These are phyloP conservation scores for Carallia brachiata DNA, from an alignment of 345 rosid genomes.

Conservation along the genomic window DNA sequence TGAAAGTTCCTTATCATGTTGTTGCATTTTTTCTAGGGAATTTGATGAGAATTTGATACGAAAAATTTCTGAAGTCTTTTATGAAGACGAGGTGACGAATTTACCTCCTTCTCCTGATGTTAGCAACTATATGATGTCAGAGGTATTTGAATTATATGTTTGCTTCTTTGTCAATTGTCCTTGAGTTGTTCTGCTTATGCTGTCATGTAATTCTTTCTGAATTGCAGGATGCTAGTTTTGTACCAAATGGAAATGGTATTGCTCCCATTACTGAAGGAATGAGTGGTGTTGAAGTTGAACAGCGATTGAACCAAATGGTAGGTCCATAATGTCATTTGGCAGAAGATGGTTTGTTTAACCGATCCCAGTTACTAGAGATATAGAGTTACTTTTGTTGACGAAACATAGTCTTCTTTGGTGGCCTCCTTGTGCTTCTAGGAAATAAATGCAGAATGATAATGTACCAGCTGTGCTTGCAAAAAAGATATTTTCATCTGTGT, in stretches of 20 bases:
- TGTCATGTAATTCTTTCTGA: conserved; percentile 23
- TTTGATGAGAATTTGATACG: conserved; percentile 86
- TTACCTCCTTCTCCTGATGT: conserved; percentile 90
- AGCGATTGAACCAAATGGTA: conserved; percentile 59
- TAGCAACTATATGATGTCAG: conserved; percentile 84
- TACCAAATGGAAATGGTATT: conserved; percentile 56
- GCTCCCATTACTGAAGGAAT: conserved; percentile 74
- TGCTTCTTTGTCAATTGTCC: conserved; percentile 9
- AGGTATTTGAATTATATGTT: conserved; percentile 50
- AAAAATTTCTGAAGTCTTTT: conserved; percentile 68
- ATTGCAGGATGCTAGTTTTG: conserved; percentile 69
- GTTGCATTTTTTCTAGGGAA: conserved; percentile 54
- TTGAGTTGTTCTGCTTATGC: conserved; percentile 8
- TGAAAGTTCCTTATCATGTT: conserved; percentile 15
- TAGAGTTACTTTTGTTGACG: background rate
- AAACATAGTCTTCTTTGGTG: background rate
- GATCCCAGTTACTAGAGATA: background rate
- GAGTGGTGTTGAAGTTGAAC: conserved; percentile 72
- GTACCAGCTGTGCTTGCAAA: background rate
- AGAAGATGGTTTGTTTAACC: background rate
- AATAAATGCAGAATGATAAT: background rate
- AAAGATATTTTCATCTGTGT: conserved; percentile 1
- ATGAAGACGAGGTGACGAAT: conserved; percentile 77
- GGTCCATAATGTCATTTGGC: conserved; percentile 19
- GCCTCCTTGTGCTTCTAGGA: background rate